phyloP scores from a whole-genome alignment of 768 basidiomycete genomes.

The Plicaturopsis crispa region DNA sequence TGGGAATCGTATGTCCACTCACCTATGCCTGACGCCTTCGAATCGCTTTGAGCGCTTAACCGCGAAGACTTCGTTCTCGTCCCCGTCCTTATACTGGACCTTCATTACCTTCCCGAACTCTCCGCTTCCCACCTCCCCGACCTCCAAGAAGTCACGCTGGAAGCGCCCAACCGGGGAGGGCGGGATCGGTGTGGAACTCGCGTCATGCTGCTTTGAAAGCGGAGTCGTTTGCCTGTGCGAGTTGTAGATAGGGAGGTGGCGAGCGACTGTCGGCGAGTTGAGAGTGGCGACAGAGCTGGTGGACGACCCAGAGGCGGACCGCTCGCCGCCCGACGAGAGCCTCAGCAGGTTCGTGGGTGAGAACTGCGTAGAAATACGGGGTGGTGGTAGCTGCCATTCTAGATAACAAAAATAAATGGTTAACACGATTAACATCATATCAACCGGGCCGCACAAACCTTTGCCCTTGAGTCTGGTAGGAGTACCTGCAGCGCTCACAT shows the following conservation, averaged over 20 bases:
- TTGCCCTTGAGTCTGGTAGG: constrained; percentile 53
- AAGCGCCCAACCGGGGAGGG: constrained; percentile 43
- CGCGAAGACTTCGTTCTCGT: constrained; percentile 56
- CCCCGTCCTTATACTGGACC: constrained; percentile 58
- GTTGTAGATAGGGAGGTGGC: constrained; percentile 13
- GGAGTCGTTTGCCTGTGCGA: constrained; percentile 12
- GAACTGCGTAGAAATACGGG: constrained; percentile 37
- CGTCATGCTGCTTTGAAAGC: constrained; percentile 10
- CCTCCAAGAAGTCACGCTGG: constrained; percentile 71
- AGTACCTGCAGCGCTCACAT: constrained; percentile 49
- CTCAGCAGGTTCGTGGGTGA: constrained; percentile 37
- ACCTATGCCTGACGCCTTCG: constrained; percentile 89
- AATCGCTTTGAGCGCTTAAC: constrained; percentile 94
- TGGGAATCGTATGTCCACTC: constrained; percentile 18
- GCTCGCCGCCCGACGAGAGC: constrained; percentile 30
- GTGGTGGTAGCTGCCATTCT: constrained; percentile 54
- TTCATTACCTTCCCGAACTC: constrained; percentile 93
- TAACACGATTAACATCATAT: not conserved
- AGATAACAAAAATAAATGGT: constrained; percentile 9
- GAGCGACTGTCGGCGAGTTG: constrained; percentile 37
- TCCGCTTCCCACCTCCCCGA: constrained; percentile 81
- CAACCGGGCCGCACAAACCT: constrained; percentile 24
- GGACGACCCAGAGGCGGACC: constrained; percentile 55
- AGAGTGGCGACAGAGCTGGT: constrained; percentile 38
- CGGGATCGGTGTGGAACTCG: not conserved